Conservation (phyloP, 352 stramenopile genomes). For the Thalassiosira hispida region DNA sequence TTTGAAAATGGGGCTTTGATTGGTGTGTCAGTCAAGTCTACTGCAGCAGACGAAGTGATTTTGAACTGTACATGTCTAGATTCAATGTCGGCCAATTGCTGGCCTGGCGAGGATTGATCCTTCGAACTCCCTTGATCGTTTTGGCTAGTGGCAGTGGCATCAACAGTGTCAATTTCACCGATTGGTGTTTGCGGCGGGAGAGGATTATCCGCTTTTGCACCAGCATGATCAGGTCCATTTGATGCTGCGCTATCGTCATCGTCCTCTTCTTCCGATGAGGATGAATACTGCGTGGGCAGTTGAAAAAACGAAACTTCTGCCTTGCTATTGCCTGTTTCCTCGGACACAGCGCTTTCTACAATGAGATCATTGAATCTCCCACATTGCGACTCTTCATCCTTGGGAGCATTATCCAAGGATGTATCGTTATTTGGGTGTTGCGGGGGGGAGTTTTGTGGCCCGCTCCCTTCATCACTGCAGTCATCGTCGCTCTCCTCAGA, state of each 20-base stretch:
- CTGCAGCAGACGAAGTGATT: neutral
- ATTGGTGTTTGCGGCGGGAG: neutral
- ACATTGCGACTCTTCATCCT: neutral
- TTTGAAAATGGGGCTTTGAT: neutral
- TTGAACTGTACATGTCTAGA: slow-evolving; percentile 18
- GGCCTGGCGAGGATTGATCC: slow-evolving; percentile 3
- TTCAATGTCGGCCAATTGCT: slow-evolving; percentile 22
- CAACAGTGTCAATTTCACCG: neutral
- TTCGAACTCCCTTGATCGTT: neutral
- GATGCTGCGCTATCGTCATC: slow-evolving; percentile 18
- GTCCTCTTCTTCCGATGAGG: slow-evolving; percentile 48
- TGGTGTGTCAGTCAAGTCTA: slow-evolving; percentile 53
- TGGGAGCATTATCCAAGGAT: neutral
- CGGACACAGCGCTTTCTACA: slow-evolving; percentile 1
- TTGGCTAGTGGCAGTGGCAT: neutral
- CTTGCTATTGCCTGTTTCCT: slow-evolving; percentile 8
- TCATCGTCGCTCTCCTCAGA: slow-evolving; percentile 47
- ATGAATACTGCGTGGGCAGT: slow-evolving; percentile 55
- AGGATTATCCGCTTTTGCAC: neutral
- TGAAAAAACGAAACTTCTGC: slow-evolving; percentile 34
- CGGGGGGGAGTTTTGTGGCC: neutral
- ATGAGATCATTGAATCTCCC: neutral
- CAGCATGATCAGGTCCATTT: neutral
- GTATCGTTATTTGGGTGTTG: neutral
- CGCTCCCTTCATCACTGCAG: slow-evolving; percentile 30